These are phyloP conservation scores for Xanthoconium separans DNA, from an alignment of 1,284 basidiomycete genomes.

Conservation along the genomic window DNA sequence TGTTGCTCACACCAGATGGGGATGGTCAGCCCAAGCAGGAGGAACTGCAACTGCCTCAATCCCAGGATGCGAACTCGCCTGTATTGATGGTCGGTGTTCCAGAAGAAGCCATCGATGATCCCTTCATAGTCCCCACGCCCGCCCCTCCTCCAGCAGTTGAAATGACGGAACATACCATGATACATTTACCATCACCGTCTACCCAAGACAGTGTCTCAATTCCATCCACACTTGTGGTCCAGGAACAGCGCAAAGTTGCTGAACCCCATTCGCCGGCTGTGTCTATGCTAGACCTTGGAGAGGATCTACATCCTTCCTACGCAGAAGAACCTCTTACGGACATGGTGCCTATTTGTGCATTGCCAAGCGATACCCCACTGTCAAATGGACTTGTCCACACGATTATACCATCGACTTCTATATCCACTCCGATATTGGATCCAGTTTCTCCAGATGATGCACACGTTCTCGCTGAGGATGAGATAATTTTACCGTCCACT, in stretches of 20 bases:
- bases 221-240: conserved; percentile 11
- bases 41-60: background rate
- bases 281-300: conserved; percentile 17
- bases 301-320: background rate
- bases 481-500: background rate
- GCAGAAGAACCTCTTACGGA: background rate
- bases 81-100: background rate
- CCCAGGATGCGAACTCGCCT: conserved; percentile 2
- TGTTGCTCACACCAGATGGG: background rate
- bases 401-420: background rate
- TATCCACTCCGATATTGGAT: background rate
- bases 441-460: too few species aligned
- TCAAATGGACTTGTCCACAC: background rate
- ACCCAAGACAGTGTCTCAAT: conserved; percentile 6
- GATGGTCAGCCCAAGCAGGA: background rate
- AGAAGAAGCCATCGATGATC: conserved; percentile 9
- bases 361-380: background rate
- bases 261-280: conserved; percentile 17
- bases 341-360: background rate
- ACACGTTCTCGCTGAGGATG: too few species aligned
- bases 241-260: conserved; percentile 2
- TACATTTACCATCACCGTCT: background rate
- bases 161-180: background rate
- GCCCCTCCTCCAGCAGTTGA: background rate
- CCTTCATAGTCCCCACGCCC: conserved; percentile 4